Evolutionary conservation across 1,139 yeast genomes (phyloP), one percentile per base, ranked within the genome.

Genomic region (Groenewaldozyma auringiensis): DNA sequence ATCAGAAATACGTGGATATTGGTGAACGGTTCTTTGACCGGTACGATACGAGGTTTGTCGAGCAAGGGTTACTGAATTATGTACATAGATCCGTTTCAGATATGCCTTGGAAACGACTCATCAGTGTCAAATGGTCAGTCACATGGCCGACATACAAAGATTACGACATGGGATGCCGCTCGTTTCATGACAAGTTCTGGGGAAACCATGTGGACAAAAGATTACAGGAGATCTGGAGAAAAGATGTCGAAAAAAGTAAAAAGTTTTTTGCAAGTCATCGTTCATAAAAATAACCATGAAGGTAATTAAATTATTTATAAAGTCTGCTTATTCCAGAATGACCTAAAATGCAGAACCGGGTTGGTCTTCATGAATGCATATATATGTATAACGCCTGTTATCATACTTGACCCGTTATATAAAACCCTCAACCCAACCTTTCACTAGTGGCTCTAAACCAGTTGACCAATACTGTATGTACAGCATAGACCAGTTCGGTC

Each of bases 161-260:
- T 27, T 49, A 41, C 25, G 41, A 39, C n/a, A 33, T 37, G 34
- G 52, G 52, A 2, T 42, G 43, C 14, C 47, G 47, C 21, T 39
- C 52, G 6, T 39, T 49, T 13, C 52, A 49, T 34, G 50, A 48
- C 21, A 49, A 49, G 37, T 20, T 49, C 18, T 49, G 50, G 49
- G 32, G 17, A 21, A 32, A 42, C 9, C 40, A 25, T 18, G 21
- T n/a, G 6, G 41, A 46, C 27, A 17, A 27, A 13, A 33, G 46
- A 13, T 31, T 46, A 14, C 21, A 31, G 8, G 32, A 21, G 4
- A 17, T 46, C 27, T 46, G 47, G 47, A 14, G 17, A 25, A 27
- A 43, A 11, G 46, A 42, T 33, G 31, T 34, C 40, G 27, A 38
- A 18, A 25, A 13, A 21, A 31, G 40, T 32, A 25, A 37, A 20